Percentiles rank a stretch among this genome's conserved stretches.
Conservation (phyloP, 176 grass and related monocot species). For the Pharus latifolius region DNA sequence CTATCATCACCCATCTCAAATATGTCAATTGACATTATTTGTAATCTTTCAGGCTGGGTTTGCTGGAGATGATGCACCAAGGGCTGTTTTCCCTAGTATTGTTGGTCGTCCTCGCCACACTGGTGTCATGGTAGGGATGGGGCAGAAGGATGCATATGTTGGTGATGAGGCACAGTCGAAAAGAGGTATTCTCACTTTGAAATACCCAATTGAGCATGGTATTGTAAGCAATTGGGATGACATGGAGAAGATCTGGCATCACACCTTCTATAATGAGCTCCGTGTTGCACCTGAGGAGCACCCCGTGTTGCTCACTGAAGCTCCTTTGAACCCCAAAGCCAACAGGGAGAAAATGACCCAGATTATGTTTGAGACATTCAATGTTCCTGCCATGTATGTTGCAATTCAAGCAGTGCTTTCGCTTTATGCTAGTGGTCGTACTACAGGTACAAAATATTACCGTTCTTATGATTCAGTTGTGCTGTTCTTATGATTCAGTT, state of each 20-base stretch:
- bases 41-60: constrained; percentile 24
- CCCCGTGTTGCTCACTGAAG: constrained; percentile 25
- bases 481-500: neutral
- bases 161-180: constrained; percentile 31
- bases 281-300: constrained; percentile 34
- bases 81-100: constrained; percentile 34
- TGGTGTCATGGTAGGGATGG: constrained; percentile 33
- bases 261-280: constrained; percentile 29
- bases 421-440: constrained; percentile 26
- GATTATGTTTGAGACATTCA: constrained; percentile 32
- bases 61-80: constrained; percentile 31
- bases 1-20: neutral
- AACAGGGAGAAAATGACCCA: constrained; percentile 39
- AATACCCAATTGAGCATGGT: constrained; percentile 27
- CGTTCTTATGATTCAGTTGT: neutral
- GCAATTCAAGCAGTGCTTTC: constrained; percentile 28
- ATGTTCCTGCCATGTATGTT: constrained; percentile 29
- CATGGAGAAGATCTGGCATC: constrained; percentile 32
- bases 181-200: constrained; percentile 29
- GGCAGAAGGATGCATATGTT: constrained; percentile 30
- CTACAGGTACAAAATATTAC: neutral
- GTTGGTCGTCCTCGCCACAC: constrained; percentile 27
- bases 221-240: constrained; percentile 35
- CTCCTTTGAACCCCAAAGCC: constrained; percentile 26
- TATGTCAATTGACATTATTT: neutral